These are phyloP conservation scores for Saturnispora besseyi DNA, from an alignment of 805 yeast species.

Conservation along the genomic window DNA sequence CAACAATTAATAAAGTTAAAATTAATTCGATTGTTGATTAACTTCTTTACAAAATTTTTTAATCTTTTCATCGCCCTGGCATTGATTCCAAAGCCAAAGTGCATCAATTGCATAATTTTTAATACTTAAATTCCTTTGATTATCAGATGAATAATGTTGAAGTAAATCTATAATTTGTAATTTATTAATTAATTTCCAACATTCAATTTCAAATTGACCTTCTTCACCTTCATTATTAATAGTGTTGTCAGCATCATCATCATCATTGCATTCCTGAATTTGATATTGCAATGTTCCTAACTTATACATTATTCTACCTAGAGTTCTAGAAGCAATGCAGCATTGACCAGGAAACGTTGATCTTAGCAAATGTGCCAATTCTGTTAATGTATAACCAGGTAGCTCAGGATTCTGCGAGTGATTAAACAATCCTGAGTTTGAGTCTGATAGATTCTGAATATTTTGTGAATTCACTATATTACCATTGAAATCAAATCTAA, in stretches of 20 bases:
- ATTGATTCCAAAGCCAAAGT: conserved; percentile 75
- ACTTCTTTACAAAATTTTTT: conserved; percentile 10
- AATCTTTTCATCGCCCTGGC: conserved; percentile 33
- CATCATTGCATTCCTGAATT: conserved; percentile 27
- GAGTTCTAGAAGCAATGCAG: conserved; percentile 72
- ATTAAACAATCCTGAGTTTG: conserved; percentile 69
- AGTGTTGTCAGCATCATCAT: conserved; percentile 31
- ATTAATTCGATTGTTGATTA: conserved; percentile 19
- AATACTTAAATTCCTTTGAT: conserved; percentile 54
- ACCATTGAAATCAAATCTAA: conserved; percentile 87
- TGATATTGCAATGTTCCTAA: conserved; percentile 52
- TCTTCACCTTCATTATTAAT: conserved; percentile 21
- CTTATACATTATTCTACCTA: conserved; percentile 81
- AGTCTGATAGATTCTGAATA: conserved; percentile 11
- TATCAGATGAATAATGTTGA: conserved; percentile 60
- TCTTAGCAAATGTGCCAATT: conserved; percentile 68
- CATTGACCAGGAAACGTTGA: conserved; percentile 81
- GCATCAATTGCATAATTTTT: conserved; percentile 83
- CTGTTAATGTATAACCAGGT: conserved; percentile 87
- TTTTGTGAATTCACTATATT: conserved; percentile 43
- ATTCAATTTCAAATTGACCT: conserved; percentile 39
- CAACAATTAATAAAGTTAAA: conserved; percentile 44
- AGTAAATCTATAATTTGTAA: conserved; percentile 57
- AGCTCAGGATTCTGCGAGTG: conserved; percentile 82
- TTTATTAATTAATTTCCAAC: conserved; percentile 66